Conservation (phyloP, 2,329 filamentous ascomycete genomes). For the Diaporthe vaccinii region DNA sequence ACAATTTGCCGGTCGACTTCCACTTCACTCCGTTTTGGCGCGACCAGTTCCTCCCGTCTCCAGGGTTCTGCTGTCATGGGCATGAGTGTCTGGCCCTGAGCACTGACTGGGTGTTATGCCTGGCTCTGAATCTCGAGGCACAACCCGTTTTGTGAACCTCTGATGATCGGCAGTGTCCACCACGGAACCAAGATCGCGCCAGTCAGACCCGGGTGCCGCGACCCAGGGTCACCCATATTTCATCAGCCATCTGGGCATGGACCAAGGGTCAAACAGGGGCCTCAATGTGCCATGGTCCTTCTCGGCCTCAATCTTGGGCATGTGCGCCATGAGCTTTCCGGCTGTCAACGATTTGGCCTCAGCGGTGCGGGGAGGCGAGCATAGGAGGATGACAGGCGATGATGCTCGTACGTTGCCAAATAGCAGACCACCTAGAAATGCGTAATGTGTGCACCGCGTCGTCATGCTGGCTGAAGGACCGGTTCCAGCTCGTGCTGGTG, state of each 20-base stretch:
- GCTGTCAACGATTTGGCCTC: not conserved
- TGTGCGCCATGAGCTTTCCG: not conserved
- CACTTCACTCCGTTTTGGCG: not conserved
- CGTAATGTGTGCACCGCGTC: not conserved
- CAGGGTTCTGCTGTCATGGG: slow-evolving; percentile 4
- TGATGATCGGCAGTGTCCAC: slow-evolving; percentile 28
- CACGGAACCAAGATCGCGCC: slow-evolving; percentile 28
- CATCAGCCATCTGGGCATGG: slow-evolving; percentile 5
- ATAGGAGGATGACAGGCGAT: not conserved
- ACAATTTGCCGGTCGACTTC: slow-evolving; percentile 28
- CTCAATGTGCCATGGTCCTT: not conserved
- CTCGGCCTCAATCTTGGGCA: not conserved
- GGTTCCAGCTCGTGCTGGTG: not conserved
- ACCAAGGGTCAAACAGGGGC: not conserved
- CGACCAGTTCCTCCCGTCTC: slow-evolving; percentile 12
- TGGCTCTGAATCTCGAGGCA: not conserved
- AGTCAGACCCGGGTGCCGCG: not conserved
- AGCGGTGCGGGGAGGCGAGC: not conserved
- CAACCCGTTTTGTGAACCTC: slow-evolving; percentile 6
- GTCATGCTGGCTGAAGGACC: not conserved
- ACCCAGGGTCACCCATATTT: slow-evolving; percentile 13
- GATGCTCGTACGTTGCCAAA: not conserved
- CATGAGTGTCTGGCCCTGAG: slow-evolving; percentile 9
- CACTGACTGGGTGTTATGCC: not conserved
- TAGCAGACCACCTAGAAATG: not conserved